phyloP scores from a whole-genome alignment of 2,329 filamentous ascomycete genomes.

The Xylogone sp. region DNA sequence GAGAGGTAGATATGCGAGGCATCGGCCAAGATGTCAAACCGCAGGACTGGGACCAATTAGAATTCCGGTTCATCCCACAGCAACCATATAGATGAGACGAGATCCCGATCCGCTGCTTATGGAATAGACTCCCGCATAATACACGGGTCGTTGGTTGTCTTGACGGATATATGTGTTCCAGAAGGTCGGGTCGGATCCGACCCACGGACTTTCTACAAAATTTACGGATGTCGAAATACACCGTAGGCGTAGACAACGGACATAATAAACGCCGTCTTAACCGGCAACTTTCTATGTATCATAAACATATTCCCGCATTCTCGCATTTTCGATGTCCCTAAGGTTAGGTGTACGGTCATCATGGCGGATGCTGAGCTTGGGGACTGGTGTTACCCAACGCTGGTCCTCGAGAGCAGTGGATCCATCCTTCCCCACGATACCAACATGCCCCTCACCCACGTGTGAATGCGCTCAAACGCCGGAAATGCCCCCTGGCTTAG shows the following conservation, averaged over 20 bases:
- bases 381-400: neutral
- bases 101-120: neutral
- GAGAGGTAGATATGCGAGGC: constrained; percentile 59
- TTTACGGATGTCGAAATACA: neutral
- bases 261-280: neutral
- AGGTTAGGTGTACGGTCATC: constrained; percentile 6
- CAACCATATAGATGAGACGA: neutral
- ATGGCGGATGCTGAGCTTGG: constrained; percentile 10
- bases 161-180: neutral
- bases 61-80: neutral
- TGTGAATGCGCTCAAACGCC: constrained; percentile 71
- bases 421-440: constrained; percentile 21
- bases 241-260: neutral
- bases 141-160: neutral
- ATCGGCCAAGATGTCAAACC: constrained; percentile 31
- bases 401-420: constrained; percentile 4
- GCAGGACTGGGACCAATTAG: neutral
- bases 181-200: neutral
- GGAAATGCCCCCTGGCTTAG: constrained; percentile 59
- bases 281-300: neutral
- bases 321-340: neutral
- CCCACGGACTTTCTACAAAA: neutral
- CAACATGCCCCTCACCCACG: constrained; percentile 66
- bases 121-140: neutral
- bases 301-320: neutral